Evolutionary conservation across 1,139 yeast species (phyloP).

Genomic region (Geotrichum bryndzae): DNA sequence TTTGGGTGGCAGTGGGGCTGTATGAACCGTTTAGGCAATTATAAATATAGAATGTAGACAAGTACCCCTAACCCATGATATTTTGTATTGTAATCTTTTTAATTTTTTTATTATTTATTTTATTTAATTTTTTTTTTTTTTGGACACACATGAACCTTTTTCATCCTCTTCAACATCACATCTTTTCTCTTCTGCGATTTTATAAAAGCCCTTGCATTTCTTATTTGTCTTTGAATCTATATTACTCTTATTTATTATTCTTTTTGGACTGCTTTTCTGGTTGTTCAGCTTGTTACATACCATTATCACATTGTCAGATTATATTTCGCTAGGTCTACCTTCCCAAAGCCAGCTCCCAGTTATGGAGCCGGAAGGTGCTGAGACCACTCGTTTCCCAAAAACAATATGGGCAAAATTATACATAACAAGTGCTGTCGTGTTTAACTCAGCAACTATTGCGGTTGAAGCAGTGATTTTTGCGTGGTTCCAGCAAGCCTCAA

Average conservation of each 20-base stretch:
- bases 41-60: neutral
- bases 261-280: neutral
- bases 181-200: neutral
- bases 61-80: neutral
- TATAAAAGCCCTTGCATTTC: neutral
- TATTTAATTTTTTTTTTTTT: neutral
- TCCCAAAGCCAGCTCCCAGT: neutral
- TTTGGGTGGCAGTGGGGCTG: too few species aligned
- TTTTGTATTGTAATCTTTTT: neutral
- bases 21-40: too few species aligned
- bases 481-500: conserved; percentile 25
- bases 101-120: neutral
- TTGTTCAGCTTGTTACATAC: neutral
- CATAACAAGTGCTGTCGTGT: neutral
- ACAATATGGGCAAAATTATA: conserved; percentile 7
- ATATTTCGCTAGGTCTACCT: neutral
- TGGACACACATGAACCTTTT: neutral
- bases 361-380: conserved; percentile 4
- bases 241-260: neutral
- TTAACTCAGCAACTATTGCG: conserved; percentile 7
- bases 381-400: conserved; percentile 2
- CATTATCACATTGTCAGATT: neutral
- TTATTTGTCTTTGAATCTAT: neutral
- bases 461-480: conserved; percentile 15
- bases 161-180: neutral